phyloP scores from a whole-genome alignment of 345 rosid species.

The Populus tremula region DNA sequence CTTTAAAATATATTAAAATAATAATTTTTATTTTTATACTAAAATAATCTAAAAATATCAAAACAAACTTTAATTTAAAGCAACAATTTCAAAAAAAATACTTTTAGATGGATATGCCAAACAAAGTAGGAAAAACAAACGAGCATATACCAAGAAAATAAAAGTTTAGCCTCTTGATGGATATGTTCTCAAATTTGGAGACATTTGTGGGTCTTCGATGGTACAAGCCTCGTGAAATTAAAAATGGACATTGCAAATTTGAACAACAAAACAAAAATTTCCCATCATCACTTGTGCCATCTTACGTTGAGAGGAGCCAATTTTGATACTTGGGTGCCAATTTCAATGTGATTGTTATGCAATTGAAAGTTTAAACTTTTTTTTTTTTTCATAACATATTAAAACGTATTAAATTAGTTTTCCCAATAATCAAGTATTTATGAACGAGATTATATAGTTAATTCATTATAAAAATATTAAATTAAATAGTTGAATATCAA shows the following conservation, averaged over 20 bases:
- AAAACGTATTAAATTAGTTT: too few relatives aligned
- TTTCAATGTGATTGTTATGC: neutral
- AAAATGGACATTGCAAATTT: neutral
- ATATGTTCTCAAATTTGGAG: neutral
- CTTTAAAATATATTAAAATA: accelerated
- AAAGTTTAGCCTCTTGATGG: neutral
- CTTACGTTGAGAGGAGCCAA: neutral
- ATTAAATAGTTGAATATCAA: too few relatives aligned
- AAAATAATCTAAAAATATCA: too few relatives aligned
- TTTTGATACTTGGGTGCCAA: neutral
- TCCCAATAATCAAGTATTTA: too few relatives aligned
- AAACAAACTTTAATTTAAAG: too few relatives aligned
- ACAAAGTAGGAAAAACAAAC: neutral
- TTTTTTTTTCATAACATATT: too few relatives aligned
- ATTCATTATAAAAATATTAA: too few relatives aligned
- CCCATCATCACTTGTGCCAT: neutral
- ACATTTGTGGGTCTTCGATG: neutral
- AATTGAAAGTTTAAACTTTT: too few relatives aligned
- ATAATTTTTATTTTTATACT: too few relatives aligned
- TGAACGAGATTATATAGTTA: neutral
- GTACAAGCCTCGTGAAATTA: neutral
- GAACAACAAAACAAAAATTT: neutral
- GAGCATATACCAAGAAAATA: neutral
- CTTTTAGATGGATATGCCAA: neutral
- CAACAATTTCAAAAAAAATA: too few relatives aligned